A percentile compares a stretch with the other conserved stretches of the same genome.
These are phyloP conservation scores for Fagus sylvatica DNA, from an alignment of 306 rosid genomes.

Conservation along the genomic window DNA sequence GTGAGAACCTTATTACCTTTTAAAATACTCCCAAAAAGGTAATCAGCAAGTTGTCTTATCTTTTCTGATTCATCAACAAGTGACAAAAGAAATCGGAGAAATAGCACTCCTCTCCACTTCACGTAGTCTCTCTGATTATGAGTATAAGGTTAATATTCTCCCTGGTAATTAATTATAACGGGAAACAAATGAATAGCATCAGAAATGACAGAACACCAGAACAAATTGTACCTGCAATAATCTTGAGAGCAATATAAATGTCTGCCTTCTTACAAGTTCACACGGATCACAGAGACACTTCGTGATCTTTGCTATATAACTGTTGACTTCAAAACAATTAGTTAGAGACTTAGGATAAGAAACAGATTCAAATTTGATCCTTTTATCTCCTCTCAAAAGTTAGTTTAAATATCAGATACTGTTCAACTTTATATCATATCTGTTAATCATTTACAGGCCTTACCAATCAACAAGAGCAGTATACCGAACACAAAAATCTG, in stretches of 20 bases:
- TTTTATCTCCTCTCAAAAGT: not conserved
- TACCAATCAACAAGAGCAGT: conserved; percentile 96
- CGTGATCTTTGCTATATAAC: conserved; percentile 80
- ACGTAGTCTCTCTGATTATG: conserved; percentile 62
- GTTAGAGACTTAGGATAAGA: conserved; percentile 28
- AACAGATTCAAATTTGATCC: not conserved
- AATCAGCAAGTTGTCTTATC: conserved; percentile 73
- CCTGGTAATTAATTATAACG: conserved; percentile 9
- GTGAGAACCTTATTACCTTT: conserved; percentile 58
- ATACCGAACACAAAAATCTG: conserved; percentile 89
- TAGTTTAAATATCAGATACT: not conserved
- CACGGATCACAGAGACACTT: conserved; percentile 88
- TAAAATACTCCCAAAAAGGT: conserved; percentile 79
- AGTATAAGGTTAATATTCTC: not conserved
- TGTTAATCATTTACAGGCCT: conserved; percentile 27
- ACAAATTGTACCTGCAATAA: conserved; percentile 68
- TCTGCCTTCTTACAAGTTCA: conserved; percentile 93
- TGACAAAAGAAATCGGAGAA: conserved; percentile 85
- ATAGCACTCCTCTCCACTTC: conserved; percentile 95
- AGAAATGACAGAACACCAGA: not conserved
- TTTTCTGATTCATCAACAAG: conserved; percentile 94
- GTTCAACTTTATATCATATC: not conserved
- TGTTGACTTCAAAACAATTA: conserved; percentile 47
- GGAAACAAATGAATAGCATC: conserved; percentile 2
- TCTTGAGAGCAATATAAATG: conserved; percentile 85